Evolutionary conservation across 176 grass and related monocot genomes (phyloP).

Genomic region (Saccharum spontaneum): DNA sequence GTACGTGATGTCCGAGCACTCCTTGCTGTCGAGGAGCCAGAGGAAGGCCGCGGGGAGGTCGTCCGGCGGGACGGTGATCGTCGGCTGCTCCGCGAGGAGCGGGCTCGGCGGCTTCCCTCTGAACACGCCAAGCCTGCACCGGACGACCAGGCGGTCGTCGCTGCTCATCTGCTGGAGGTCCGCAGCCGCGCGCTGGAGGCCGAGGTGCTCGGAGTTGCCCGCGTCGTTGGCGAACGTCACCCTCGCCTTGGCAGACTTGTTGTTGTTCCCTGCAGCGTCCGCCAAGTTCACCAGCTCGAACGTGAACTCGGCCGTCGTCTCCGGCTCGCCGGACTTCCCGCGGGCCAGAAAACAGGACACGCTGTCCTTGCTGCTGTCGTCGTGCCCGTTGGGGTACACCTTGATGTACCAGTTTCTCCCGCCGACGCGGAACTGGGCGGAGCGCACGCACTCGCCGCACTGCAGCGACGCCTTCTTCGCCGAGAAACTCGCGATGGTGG

Average conservation of each 20-base stretch:
- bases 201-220: not conserved
- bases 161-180: not conserved
- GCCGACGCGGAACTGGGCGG: not conserved
- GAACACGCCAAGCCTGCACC: slow-evolving; percentile 13
- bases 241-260: not conserved
- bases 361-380: not conserved
- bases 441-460: slow-evolving; percentile 23
- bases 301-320: slow-evolving; percentile 22
- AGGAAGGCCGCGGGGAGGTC: not conserved
- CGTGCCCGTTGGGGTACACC: slow-evolving; percentile 27
- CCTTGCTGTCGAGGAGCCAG: slow-evolving; percentile 9
- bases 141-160: not conserved
- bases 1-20: not conserved
- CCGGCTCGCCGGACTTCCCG: not conserved
- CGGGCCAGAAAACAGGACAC: slow-evolving; percentile 2
- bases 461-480: not conserved
- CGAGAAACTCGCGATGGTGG: not conserved
- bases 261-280: not conserved
- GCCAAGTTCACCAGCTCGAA: not conserved
- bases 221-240: not conserved
- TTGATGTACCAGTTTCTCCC: slow-evolving; percentile 27
- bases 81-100: not conserved
- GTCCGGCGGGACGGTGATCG: not conserved
- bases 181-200: not conserved
- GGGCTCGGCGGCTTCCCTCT: not conserved